Percentiles rank a stretch among this genome's conserved stretches.
Evolutionary conservation across 75 land plant species (phyloP).

Genomic region (Sequoia sempervirens): DNA sequence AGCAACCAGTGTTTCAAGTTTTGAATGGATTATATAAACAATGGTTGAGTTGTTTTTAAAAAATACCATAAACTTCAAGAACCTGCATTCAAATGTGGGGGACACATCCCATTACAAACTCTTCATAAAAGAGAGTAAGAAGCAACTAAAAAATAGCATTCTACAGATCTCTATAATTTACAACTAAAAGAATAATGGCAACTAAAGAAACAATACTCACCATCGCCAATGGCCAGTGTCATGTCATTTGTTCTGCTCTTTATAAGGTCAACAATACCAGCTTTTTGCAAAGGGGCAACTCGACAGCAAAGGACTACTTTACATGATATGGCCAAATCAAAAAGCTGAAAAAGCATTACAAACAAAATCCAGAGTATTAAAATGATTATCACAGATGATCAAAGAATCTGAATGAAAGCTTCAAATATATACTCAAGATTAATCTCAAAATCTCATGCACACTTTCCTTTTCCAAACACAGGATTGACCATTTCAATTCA

Average conservation of each 20-base stretch:
- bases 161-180: not conserved
- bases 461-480: slow-evolving; percentile 5
- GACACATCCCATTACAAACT: not conserved
- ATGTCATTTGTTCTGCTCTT: slow-evolving; percentile 77
- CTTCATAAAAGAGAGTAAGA: not conserved
- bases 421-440: not conserved
- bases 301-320: slow-evolving; percentile 86
- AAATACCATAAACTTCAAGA: not conserved
- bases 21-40: not conserved
- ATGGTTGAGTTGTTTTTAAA: not conserved
- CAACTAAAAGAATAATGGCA: not conserved
- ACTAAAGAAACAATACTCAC: slow-evolving; percentile 35
- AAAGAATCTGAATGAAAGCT: not conserved
- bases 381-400: not conserved
- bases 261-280: slow-evolving; percentile 81
- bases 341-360: slow-evolving; percentile 51
- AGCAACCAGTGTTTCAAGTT: not conserved
- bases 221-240: slow-evolving; percentile 97
- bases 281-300: slow-evolving; percentile 91
- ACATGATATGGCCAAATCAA: slow-evolving; percentile 77
- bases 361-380: not conserved
- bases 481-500: slow-evolving; percentile 1
- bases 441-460: not conserved
- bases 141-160: not conserved
- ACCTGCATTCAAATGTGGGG: not conserved